Percentiles rank a stretch among this genome's conserved stretches.
Evolutionary conservation across 805 yeast genomes (phyloP).

Genomic region (Saturnispora quitensis): DNA sequence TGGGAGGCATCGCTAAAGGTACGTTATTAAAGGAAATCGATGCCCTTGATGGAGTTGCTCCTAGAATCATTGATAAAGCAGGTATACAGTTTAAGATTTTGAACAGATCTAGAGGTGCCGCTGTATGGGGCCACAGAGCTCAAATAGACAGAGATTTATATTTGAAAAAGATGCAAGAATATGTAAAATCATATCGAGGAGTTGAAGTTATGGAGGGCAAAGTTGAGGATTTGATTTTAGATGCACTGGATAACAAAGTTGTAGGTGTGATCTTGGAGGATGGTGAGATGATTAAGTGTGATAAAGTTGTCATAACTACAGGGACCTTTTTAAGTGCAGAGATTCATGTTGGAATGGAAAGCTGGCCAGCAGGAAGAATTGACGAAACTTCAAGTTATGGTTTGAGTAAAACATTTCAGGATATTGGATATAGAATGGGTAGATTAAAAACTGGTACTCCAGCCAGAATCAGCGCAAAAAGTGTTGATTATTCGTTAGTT

Average conservation of each 20-base stretch:
- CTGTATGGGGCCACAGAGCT: conserved; percentile 98
- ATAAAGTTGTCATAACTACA: conserved; percentile 78
- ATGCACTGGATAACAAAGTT: conserved; percentile 5
- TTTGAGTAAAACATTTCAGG: conserved; percentile 63
- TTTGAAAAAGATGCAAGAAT: conserved; percentile 67
- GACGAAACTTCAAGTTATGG: conserved; percentile 93
- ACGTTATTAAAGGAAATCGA: conserved; percentile 87
- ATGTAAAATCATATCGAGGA: conserved; percentile 45
- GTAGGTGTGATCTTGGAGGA: conserved; percentile 64
- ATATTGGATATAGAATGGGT: conserved; percentile 77
- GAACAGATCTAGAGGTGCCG: conserved; percentile 84
- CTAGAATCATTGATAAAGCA: conserved; percentile 79
- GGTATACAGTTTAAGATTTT: conserved; percentile 87
- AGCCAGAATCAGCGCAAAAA: conserved; percentile 65
- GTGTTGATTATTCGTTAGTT: conserved; percentile 61
- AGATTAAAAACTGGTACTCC: conserved; percentile 97
- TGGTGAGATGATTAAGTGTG: conserved; percentile 52
- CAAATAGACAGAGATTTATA: conserved; percentile 87
- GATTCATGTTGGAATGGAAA: conserved; percentile 78
- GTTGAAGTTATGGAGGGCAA: conserved; percentile 59
- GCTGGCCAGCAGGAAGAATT: conserved; percentile 84
- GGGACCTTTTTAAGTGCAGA: conserved; percentile 95
- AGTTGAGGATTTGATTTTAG: conserved; percentile 78
- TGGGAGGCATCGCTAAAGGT: conserved; percentile 99
- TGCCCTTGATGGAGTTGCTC: conserved; percentile 90